Evolutionary conservation across 2,329 filamentous ascomycete genomes (phyloP).

Genomic region (Drechslerella dactyloides): DNA sequence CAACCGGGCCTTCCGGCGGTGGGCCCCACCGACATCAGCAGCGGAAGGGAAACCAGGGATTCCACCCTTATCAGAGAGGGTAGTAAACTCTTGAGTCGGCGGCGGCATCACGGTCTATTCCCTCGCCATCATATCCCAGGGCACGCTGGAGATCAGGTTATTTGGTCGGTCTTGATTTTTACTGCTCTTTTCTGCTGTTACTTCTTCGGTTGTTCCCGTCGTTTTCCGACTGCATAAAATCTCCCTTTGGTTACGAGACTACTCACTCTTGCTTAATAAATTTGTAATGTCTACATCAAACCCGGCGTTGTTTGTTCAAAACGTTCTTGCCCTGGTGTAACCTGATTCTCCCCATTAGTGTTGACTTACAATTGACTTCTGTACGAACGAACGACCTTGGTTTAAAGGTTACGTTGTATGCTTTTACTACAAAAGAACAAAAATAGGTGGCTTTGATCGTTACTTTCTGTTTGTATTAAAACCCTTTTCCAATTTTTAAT

Average conservation of each 20-base stretch:
- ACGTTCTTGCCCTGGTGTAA: constrained; percentile 7
- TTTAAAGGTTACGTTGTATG: too few species aligned
- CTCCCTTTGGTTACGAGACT: not conserved
- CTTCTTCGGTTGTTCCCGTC: too few species aligned
- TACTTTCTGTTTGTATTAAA: constrained; percentile 14
- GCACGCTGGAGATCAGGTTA: too few species aligned
- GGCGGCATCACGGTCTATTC: not conserved
- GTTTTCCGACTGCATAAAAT: not conserved
- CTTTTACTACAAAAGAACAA: constrained; percentile 3
- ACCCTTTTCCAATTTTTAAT: too few species aligned
- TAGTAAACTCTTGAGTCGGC: not conserved
- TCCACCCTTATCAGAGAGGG: constrained; percentile 47
- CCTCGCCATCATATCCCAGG: too few species aligned
- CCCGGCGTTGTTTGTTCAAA: constrained; percentile 1
- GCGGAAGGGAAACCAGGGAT: constrained; percentile 29
- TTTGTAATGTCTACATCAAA: constrained; percentile 31
- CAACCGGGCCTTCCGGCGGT: constrained; percentile 33
- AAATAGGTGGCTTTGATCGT: not conserved
- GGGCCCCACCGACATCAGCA: not conserved
- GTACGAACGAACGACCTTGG: too few species aligned
- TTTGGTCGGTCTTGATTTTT: constrained; percentile 4
- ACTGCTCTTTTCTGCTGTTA: constrained; percentile 1
- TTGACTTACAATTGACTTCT: too few species aligned
- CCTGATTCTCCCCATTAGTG: too few species aligned
- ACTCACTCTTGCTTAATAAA: not conserved